Evolutionary conservation across 768 basidiomycete genomes (phyloP).

Genomic region (Cyclocybe aegerita): DNA sequence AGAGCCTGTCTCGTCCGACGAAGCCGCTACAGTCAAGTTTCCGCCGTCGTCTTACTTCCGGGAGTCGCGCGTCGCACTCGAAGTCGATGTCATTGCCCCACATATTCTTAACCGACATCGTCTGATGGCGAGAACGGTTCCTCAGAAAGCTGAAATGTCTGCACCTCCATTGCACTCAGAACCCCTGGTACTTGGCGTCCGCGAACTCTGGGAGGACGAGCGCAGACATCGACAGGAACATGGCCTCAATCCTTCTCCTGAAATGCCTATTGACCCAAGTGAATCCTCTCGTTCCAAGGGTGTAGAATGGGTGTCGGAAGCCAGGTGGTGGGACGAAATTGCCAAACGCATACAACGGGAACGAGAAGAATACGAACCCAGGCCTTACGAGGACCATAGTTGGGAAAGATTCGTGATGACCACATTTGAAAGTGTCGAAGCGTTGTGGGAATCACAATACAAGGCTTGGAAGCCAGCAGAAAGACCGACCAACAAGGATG

Average conservation of each 20-base stretch:
- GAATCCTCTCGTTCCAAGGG: conserved; percentile 57
- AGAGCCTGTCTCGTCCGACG: conserved; percentile 21
- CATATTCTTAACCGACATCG: conserved; percentile 84
- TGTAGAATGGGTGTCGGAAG: conserved; percentile 70
- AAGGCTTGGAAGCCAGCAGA: conserved; percentile 56
- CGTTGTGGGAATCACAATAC: conserved; percentile 71
- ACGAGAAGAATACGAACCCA: conserved; percentile 17
- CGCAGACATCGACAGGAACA: conserved; percentile 64
- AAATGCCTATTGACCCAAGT: conserved; percentile 69
- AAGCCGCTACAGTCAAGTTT: conserved; percentile 26
- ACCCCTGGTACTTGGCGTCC: conserved; percentile 82
- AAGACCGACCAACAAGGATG: conserved; percentile 7
- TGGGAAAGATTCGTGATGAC: conserved; percentile 85
- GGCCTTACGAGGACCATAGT: conserved; percentile 3
- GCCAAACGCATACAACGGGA: conserved; percentile 56
- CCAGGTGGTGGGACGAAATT: conserved; percentile 75
- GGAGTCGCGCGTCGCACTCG: conserved; percentile 69
- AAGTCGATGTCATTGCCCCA: conserved; percentile 79
- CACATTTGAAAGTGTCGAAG: conserved; percentile 87
- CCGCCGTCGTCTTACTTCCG: conserved; percentile 58
- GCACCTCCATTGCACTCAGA: conserved; percentile 51
- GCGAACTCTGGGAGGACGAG: conserved; percentile 97
- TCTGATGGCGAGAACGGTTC: conserved; percentile 59
- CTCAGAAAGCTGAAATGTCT: conserved; percentile 71
- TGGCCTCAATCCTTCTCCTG: conserved; percentile 73